phyloP scores from a whole-genome alignment of 2,329 filamentous ascomycete species.

The Dothiorella sarmentorum region DNA sequence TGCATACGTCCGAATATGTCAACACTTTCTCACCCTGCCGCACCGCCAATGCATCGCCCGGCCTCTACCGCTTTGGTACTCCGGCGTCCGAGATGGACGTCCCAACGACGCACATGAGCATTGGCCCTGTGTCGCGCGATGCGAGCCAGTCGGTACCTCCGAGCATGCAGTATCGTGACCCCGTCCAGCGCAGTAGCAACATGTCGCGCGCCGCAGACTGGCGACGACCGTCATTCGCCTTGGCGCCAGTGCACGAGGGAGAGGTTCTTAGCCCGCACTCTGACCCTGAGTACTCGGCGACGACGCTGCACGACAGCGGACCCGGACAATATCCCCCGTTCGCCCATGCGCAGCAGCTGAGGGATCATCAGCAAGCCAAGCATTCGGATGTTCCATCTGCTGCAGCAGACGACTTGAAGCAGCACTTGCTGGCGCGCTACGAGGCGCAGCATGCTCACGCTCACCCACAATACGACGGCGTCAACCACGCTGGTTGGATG shows the following conservation, averaged over 20 bases:
- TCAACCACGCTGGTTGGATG: constrained; percentile 81
- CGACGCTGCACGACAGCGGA: constrained; percentile 22
- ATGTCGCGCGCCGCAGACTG: constrained; percentile 42
- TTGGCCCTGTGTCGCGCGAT: constrained; percentile 72
- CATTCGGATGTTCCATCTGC: neutral
- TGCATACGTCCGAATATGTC: constrained; percentile 22
- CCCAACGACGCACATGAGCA: constrained; percentile 68
- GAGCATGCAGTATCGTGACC: constrained; percentile 74
- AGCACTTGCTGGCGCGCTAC: constrained; percentile 11
- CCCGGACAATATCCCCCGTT: constrained; percentile 1
- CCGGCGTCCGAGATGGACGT: constrained; percentile 89
- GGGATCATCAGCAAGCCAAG: constrained; percentile 9
- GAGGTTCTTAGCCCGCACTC: constrained; percentile 42
- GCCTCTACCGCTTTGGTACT: constrained; percentile 74
- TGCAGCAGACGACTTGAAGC: constrained; percentile 17
- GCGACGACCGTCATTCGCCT: constrained; percentile 65
- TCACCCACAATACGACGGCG: constrained; percentile 40
- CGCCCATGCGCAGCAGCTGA: constrained; percentile 2
- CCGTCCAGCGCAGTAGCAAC: constrained; percentile 44
- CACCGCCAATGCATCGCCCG: constrained; percentile 49
- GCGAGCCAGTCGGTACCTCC: constrained; percentile 88
- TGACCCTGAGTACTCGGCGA: constrained; percentile 22
- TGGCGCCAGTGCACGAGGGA: constrained; percentile 69
- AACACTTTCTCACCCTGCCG: constrained; percentile 43
- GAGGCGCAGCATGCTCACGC: constrained; percentile 30